Evolutionary conservation across 768 basidiomycete species (phyloP).

Genomic region (Boletus huronensis): DNA sequence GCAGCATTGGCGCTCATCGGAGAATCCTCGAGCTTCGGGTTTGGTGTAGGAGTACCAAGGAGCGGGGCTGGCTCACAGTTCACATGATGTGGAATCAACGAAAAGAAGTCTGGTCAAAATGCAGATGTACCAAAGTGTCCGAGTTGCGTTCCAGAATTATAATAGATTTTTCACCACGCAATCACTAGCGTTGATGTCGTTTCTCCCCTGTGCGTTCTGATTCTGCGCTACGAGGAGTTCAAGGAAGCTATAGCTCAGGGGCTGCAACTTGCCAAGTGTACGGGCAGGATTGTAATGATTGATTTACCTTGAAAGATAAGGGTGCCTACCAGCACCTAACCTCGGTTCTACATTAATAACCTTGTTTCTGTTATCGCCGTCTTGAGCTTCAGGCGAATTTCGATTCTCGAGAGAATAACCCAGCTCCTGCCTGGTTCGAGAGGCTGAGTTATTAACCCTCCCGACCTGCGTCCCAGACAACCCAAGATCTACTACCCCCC

Average conservation of each 20-base stretch:
- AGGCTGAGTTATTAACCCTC: not conserved
- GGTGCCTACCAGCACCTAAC: not conserved
- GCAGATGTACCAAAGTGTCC: conserved; percentile 14
- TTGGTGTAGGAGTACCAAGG: conserved; percentile 16
- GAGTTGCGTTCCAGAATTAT: not conserved
- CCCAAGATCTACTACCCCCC: conserved; percentile 16
- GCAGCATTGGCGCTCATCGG: not conserved
- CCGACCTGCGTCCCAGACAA: conserved; percentile 21
- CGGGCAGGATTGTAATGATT: not conserved
- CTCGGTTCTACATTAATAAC: not conserved
- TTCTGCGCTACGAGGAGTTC: not conserved
- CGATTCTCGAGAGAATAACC: not conserved
- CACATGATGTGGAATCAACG: not conserved
- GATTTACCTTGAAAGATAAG: not conserved
- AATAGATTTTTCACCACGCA: conserved; percentile 6
- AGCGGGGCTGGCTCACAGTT: not conserved
- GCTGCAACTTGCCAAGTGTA: not conserved
- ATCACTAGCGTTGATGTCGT: not conserved
- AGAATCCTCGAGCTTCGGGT: not conserved
- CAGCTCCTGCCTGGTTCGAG: not conserved
- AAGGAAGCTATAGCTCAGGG: not conserved
- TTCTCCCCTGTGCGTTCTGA: not conserved
- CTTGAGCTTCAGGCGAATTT: too few species aligned
- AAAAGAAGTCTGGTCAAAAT: not conserved
- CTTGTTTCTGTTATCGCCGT: not conserved